Conservation (phyloP, 2,329 filamentous ascomycete species). For the Pseudocercospora macadamiae region DNA sequence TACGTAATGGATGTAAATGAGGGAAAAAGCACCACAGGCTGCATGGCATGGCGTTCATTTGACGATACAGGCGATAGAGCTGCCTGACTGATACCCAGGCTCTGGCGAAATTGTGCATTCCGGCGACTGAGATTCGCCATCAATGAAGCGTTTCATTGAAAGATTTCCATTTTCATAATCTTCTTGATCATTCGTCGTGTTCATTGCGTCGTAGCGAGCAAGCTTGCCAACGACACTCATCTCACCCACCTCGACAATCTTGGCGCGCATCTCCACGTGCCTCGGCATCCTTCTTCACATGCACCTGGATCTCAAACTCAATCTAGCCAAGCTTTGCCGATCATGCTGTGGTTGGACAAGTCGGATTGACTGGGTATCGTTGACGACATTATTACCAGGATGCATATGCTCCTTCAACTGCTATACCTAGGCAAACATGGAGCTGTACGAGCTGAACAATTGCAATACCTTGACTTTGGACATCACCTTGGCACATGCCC, state of each 20-base stretch:
- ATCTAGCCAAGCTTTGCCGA: conserved; percentile 19
- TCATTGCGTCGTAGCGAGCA: too few relatives aligned
- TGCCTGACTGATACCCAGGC: conserved; percentile 9
- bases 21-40: neutral
- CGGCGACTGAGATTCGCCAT: conserved; percentile 1
- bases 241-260: too few relatives aligned
- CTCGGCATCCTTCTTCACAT: conserved; percentile 15
- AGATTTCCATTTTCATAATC: too few relatives aligned
- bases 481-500: neutral
- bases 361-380: conserved; percentile 15
- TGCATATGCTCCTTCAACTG: neutral
- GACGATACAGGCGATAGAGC: conserved; percentile 6
- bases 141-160: too few relatives aligned
- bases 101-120: conserved; percentile 1
- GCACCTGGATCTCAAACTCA: conserved; percentile 4
- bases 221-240: too few relatives aligned
- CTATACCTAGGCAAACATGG: neutral
- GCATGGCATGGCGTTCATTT: conserved; percentile 6
- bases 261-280: conserved; percentile 4
- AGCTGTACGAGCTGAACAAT: neutral
- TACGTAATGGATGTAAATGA: neutral
- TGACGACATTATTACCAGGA: conserved; percentile 27
- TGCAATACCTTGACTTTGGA: neutral
- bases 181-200: too few relatives aligned
- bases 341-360: neutral